Evolutionary conservation across 768 basidiomycete genomes (phyloP), one percentile per base, ranked within the genome.

Genomic region (Coprinellus micaceus): DNA sequence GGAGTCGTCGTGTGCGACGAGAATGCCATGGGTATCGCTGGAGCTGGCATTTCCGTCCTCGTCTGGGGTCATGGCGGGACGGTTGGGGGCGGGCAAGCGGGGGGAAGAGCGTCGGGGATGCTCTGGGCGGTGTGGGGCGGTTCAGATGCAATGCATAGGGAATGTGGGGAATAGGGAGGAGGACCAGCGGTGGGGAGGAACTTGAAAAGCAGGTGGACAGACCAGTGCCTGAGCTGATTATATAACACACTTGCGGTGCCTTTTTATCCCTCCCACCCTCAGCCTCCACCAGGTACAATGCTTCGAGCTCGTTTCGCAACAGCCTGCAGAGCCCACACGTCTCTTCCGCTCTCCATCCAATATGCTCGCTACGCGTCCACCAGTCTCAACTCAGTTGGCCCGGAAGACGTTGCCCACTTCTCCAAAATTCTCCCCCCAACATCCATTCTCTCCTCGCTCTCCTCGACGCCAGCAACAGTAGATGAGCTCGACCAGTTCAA

Each of bases 401-500:
- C 75, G 30, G 68, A 80, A 4, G 89, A 92, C 66, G 64, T 91
- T 49, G 78, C 77, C 6, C 82, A 89, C 66, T 88, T 92, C 67
- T 65, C 82, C n/a, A 74, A 75, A 52, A 75, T 91, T 52, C 81
- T 92, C 6, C 76, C 86, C 0, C 70, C 78, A 1, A 74, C 81
- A 4, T 79, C 87, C 29, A 81, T 92, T 53, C 72, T 92, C 15
- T 86, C 90, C 19, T 87, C 88, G 7, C 76, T 89, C 2, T 64
- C 61, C 9, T 47, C 57, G 15, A 28, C 56, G n/a, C 54, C 61
- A 13, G 53, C 56, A 36, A 22, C 56, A n/a, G 46, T 75, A 7
- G 76, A 84, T 11, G 95, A 97, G 60, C 81, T 98, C 26, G 77
- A 78, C 2, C 77, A 74, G 2, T 96, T 81, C 79, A 98, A 99